Conservation (phyloP, 805 yeast species). For the Ogataea ganodermae region DNA sequence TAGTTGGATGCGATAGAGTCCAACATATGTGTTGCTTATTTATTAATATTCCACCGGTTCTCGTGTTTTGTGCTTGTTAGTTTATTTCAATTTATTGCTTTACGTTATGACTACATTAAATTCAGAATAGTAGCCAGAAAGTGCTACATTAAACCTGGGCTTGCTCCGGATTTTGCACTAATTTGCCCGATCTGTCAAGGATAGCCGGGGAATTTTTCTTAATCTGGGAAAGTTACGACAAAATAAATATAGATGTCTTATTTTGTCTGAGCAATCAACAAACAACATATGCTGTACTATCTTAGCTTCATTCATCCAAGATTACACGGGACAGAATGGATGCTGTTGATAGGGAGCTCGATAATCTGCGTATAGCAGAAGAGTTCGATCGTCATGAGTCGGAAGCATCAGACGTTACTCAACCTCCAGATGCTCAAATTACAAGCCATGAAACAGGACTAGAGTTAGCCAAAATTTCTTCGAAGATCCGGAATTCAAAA, state of each 20-base stretch:
- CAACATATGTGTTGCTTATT: neutral
- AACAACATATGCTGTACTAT: neutral
- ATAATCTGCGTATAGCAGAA: constrained; percentile 6
- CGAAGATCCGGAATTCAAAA: neutral
- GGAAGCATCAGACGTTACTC: constrained; percentile 6
- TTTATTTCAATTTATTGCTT: neutral
- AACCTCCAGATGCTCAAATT: constrained; percentile 4
- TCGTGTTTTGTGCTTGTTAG: neutral
- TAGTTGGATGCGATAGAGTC: constrained; percentile 6
- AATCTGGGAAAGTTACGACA: neutral
- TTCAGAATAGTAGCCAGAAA: no score
- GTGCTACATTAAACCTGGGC: neutral
- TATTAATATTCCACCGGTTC: neutral
- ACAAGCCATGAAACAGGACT: neutral
- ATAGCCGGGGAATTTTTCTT: constrained; percentile 4
- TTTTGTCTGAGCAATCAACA: constrained; percentile 2
- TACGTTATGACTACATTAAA: no score
- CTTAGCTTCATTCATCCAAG: no score
- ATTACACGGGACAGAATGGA: neutral
- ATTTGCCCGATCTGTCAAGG: constrained; percentile 6
- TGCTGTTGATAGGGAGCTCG: constrained; percentile 2
- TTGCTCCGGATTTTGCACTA: neutral
- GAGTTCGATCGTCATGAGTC: constrained; percentile 5
- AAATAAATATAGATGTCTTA: neutral
- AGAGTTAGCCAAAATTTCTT: no score